Base-by-base conservation (phyloP, 805 yeast species). In the Metschnikowia dekortorum region DNA sequence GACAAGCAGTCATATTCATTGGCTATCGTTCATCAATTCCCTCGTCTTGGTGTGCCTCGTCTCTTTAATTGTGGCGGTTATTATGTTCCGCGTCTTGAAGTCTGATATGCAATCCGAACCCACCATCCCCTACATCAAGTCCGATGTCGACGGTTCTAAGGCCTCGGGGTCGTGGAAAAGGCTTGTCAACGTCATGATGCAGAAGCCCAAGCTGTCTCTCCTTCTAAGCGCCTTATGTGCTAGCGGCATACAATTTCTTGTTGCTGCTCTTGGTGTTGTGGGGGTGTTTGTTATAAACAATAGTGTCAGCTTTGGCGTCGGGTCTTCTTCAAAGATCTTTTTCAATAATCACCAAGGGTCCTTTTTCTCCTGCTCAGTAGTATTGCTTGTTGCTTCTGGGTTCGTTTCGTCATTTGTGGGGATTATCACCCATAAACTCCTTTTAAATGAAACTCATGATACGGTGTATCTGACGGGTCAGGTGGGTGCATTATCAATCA, bases 1-100 rank as follows among this genome's bases (percentile, higher is more conserved):
- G 32, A 68, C 74, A 35, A 61, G 66, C 46, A 62, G 61, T 29
- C 79, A 77, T 34, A 81, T 87, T 53, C 96, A 87, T 62, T 87
- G 94, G 92, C 65, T 89, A 33, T 83, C 95, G 1, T 67, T 89
- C 50, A 73, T 85, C 34, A 87, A 88, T 62, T 84, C 95, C 0
- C 60, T 85, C 11, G 85, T 85, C 2, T 74, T 89, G 43, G 82
- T 84, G 4, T 65, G 80, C 2, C 70, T 87, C 29, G 70, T 86
- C 4, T 76, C 92, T 0, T 70, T 84, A 13, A 67, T 85, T 31
- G 91, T 84, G 13, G 89, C 83, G 11, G 74, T 81, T 22, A 82
- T 87, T 2, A 74, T 87, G 49, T 55, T 84, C 38, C 70, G 82
- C 53, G 76, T 85, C 2, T 69, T 86, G 50, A 75, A 66, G 52